Conservation (phyloP, 2,329 filamentous ascomycete species). For the Paecilomyces formosus region DNA sequence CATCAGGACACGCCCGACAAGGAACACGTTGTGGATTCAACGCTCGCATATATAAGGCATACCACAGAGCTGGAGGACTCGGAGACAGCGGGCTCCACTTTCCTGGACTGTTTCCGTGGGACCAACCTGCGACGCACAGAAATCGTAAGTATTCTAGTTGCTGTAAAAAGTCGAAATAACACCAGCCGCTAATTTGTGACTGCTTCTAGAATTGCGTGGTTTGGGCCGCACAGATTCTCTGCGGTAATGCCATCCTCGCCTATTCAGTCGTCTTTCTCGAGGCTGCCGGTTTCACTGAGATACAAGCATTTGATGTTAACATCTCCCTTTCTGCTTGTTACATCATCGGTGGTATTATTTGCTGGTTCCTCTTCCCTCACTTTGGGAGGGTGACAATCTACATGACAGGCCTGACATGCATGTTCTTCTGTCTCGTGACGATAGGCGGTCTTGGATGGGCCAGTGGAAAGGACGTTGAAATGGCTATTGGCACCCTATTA, state of each 20-base stretch:
- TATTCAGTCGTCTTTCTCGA: constrained; percentile 35
- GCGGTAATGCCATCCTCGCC: constrained; percentile 29
- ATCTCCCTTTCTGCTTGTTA: constrained; percentile 35
- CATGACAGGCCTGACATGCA: constrained; percentile 30
- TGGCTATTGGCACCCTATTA: constrained; percentile 36
- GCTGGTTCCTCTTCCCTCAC: constrained; percentile 35
- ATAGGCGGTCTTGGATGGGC: constrained; percentile 27
- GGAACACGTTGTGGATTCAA: constrained; percentile 8
- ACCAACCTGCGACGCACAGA: constrained; percentile 32
- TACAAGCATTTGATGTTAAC: constrained; percentile 33
- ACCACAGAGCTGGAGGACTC: constrained; percentile 26
- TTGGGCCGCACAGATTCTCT: constrained; percentile 33
- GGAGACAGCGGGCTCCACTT: constrained; percentile 12
- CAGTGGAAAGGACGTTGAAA: constrained; percentile 10
- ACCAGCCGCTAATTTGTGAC: neutral
- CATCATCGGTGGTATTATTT: constrained; percentile 32
- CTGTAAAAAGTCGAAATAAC: neutral
- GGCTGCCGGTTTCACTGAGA: constrained; percentile 28
- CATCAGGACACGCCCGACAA: constrained; percentile 5
- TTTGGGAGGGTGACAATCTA: constrained; percentile 36
- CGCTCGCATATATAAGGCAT: constrained; percentile 21
- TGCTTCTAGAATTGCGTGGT: constrained; percentile 27
- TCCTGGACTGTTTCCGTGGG: constrained; percentile 23
- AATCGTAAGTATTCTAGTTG: constrained; percentile 17
- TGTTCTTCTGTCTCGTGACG: constrained; percentile 31